Evolutionary conservation across 2,329 filamentous ascomycete species (phyloP).

Genomic region (Neonectria hederae): DNA sequence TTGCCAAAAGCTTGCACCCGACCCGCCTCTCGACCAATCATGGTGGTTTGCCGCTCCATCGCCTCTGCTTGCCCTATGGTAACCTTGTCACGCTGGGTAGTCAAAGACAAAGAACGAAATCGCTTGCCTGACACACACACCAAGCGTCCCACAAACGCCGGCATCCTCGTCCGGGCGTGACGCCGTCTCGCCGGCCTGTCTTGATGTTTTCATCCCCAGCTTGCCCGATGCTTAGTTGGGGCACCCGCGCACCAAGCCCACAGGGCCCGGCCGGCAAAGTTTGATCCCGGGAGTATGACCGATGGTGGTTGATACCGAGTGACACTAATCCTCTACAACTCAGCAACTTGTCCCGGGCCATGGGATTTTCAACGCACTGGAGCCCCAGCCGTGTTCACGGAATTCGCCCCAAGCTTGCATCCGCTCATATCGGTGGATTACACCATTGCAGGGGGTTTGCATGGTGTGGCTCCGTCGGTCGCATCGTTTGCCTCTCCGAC

Average conservation of each 20-base stretch:
- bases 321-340: slow-evolving; percentile 25
- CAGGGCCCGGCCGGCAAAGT: slow-evolving; percentile 27
- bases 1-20: slow-evolving; percentile 35
- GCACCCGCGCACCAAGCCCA: slow-evolving; percentile 17
- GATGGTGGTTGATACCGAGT: slow-evolving; percentile 25
- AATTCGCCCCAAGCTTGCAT: slow-evolving; percentile 34
- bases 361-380: slow-evolving; percentile 28
- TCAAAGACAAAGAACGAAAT: slow-evolving; percentile 24
- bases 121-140: slow-evolving; percentile 25
- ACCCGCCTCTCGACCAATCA: slow-evolving; percentile 29
- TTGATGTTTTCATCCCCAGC: slow-evolving; percentile 9
- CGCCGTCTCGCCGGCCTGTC: slow-evolving; percentile 31
- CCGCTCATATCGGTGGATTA: slow-evolving; percentile 29
- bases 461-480: slow-evolving; percentile 2
- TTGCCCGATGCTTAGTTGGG: background rate
- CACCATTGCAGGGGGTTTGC: slow-evolving; percentile 30
- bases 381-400: slow-evolving; percentile 24
- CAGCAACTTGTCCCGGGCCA: slow-evolving; percentile 27
- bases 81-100: slow-evolving; percentile 23
- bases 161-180: slow-evolving; percentile 19
- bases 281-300: slow-evolving; percentile 17
- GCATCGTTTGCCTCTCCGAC: slow-evolving; percentile 20
- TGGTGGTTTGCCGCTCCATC: slow-evolving; percentile 24
- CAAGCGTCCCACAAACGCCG: slow-evolving; percentile 28
- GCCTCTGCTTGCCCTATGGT: background rate